Base-by-base conservation (phyloP, 1,139 yeast species). In the Candida frijolesensis region DNA sequence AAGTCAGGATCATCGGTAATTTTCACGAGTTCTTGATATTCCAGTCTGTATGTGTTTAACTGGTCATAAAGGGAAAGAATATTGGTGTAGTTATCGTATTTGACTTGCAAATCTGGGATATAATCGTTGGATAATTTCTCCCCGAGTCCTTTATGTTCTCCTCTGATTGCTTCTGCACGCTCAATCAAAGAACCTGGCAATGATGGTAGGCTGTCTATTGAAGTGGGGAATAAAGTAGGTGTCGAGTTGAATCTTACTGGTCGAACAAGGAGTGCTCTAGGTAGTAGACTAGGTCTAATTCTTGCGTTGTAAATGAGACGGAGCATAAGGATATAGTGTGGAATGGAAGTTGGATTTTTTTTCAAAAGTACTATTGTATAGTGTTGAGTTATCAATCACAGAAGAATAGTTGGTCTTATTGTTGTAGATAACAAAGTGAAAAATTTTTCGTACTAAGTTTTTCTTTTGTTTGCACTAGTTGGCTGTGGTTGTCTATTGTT, bases 161-260 rank as follows among this genome's bases (percentile, higher is more conserved):
- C 52, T 16, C 71, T 64, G 64, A 88, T 71, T 6, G 66, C 57
- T 43, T 78, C 77, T 0, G 95, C 95, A 60, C 89, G 75, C 58
- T 82, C 70, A 40, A 84, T 57, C n/a, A 89, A 69, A 4, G 84
- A 68, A 0, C 92, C 90, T 57, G 84, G 88, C 12, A 86, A 65
- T 19, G 47, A 48, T 4, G 69, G 68, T 1, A 46, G 27, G 14
- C 14, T 9, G 30, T 40, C 43, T 19, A 22, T 7, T 4, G 42
- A 38, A n/a, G 30, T 38, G 18, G 45, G n/a, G 2, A 35, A 25
- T 44, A 16, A 4, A 2, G 33, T 16, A 8, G 33, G 11, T 11
- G 47, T 35, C 18, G 47, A 34, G 15, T 40, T 40, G 16, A 41
- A 27, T 29, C 44, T 15, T 39, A 38, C 14, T 22, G 42, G 27